These are phyloP conservation scores for Zygnema circumcarinatum DNA, from an alignment of 139 green algal species.

Conservation along the genomic window DNA sequence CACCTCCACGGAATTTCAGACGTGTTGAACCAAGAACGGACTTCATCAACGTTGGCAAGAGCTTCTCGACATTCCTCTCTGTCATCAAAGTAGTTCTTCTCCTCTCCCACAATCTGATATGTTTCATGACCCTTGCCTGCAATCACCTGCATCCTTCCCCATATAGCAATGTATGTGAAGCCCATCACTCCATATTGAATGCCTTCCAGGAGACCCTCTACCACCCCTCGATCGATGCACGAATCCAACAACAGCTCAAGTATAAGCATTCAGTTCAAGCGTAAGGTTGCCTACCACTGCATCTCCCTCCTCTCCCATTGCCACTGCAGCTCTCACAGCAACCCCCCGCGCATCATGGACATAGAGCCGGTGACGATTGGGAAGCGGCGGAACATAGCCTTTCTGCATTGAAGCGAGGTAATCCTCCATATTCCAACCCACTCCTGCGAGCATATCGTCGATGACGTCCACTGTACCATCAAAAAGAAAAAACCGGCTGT, in stretches of 20 bases:
- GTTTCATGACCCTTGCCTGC: conserved; percentile 82
- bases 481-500: no score
- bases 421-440: conserved; percentile 59
- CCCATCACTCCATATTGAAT: neutral
- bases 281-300: conserved; percentile 66
- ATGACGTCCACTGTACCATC: conserved; percentile 61
- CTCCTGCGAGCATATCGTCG: conserved; percentile 62
- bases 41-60: conserved; percentile 38
- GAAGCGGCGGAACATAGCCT: conserved; percentile 38
- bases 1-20: conserved; percentile 55
- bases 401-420: conserved; percentile 43
- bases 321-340: conserved; percentile 94
- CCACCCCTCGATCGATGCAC: neutral
- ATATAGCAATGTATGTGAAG: no score
- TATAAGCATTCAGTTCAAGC: no score
- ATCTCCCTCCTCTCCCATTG: conserved; percentile 82
- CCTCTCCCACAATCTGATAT: conserved; percentile 62
- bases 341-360: conserved; percentile 51
- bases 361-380: conserved; percentile 53
- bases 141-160: conserved; percentile 77
- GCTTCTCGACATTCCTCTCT: conserved; percentile 55
- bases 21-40: conserved; percentile 44
- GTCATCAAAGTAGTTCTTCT: conserved; percentile 61
- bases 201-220: neutral
- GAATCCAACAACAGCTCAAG: neutral